Evolutionary conservation across 2,329 filamentous ascomycete species (phyloP).

Genomic region (Fusarium sp.): DNA sequence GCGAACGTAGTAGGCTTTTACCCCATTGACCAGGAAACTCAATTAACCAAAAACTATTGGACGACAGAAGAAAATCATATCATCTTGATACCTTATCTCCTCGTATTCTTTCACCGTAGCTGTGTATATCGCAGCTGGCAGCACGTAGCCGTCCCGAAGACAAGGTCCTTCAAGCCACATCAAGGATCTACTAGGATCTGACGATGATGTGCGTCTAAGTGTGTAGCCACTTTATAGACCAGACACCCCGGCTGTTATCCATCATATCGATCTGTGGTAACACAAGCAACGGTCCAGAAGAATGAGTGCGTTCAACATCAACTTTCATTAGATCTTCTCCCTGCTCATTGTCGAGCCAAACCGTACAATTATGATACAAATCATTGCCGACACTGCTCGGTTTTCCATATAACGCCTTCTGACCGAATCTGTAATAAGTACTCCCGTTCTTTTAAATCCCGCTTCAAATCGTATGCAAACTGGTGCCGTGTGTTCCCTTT

Average conservation of each 20-base stretch:
- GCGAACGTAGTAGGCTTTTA: not conserved
- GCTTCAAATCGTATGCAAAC: constrained; percentile 15
- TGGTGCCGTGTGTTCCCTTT: constrained; percentile 9
- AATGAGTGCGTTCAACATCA: not conserved
- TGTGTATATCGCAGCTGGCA: constrained; percentile 13
- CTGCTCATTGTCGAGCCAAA: not conserved
- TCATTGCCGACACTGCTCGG: not conserved
- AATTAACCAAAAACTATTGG: not conserved
- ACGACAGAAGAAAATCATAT: not conserved
- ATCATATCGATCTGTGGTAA: not conserved
- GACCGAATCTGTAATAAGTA: not conserved
- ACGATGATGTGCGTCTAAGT: constrained; percentile 2
- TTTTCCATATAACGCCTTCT: constrained; percentile 27
- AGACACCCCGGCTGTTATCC: not conserved
- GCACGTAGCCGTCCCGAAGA: constrained; percentile 35
- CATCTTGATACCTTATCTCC: constrained; percentile 11
- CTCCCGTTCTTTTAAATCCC: not conserved
- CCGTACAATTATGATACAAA: constrained; percentile 30
- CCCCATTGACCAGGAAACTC: not conserved
- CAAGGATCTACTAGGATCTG: constrained; percentile 9
- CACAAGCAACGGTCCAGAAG: not conserved
- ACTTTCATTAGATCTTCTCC: constrained; percentile 13
- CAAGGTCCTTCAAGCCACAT: constrained; percentile 36
- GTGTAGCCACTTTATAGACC: not conserved
- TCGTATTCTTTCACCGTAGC: constrained; percentile 25